These are phyloP conservation scores for Acmispon strigosus DNA, from an alignment of 306 rosid genomes.

Conservation along the genomic window DNA sequence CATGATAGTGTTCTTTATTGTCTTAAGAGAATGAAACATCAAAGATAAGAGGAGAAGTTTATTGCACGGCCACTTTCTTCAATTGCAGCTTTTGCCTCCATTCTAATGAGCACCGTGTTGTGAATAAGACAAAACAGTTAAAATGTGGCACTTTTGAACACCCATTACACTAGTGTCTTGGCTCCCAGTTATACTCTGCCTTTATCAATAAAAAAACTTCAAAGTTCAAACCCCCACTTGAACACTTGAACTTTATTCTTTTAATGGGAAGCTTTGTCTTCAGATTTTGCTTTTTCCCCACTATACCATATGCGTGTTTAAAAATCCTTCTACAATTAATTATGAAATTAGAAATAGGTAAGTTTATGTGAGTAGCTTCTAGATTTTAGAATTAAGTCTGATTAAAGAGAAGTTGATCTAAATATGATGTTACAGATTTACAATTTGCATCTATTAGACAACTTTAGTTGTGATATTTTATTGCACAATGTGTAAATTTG, in stretches of 20 bases:
- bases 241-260: background rate
- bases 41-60: conserved; percentile 3
- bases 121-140: conserved; percentile 38
- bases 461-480: background rate
- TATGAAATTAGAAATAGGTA: too few relatives aligned
- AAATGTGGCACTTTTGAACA: conserved; percentile 20
- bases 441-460: too few relatives aligned
- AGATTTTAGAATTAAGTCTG: too few relatives aligned
- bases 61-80: conserved; percentile 21
- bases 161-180: conserved; percentile 26
- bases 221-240: too few relatives aligned
- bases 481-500: background rate
- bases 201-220: background rate
- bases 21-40: conserved; percentile 21
- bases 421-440: too few relatives aligned
- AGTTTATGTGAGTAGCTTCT: too few relatives aligned
- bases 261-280: background rate
- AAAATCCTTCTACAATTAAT: too few relatives aligned
- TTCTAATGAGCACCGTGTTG: conserved; percentile 18
- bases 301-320: background rate
- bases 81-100: conserved; percentile 45
- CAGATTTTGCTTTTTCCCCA: conserved; percentile 17
- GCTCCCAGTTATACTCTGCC: conserved; percentile 19
- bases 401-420: too few relatives aligned
- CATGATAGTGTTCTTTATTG: conserved; percentile 34